Conservation (phyloP, 768 basidiomycete genomes). For the Leccinum imitatum region DNA sequence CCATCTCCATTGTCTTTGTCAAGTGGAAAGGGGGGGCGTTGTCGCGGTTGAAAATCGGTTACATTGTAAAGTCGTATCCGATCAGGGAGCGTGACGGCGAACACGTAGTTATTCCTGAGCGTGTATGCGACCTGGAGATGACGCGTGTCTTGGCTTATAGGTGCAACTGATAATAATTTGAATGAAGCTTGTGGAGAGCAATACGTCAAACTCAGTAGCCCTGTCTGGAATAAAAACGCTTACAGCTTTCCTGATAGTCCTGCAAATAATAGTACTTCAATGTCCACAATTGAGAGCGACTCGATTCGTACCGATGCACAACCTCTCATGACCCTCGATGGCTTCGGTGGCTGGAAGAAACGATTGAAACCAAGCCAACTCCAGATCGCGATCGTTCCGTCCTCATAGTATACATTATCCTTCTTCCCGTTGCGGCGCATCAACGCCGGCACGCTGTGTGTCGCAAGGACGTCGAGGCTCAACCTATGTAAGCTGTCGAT, state of each 20-base stretch:
- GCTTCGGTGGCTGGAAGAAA: constrained; percentile 49
- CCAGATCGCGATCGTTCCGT: constrained; percentile 61
- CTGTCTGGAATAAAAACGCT: constrained; percentile 24
- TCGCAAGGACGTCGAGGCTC: constrained; percentile 50
- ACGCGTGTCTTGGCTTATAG: constrained; percentile 39
- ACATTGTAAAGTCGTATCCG: constrained; percentile 47
- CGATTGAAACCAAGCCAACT: constrained; percentile 65
- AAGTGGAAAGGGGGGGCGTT: constrained; percentile 42
- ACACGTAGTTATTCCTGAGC: constrained; percentile 50
- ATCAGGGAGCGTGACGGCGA: constrained; percentile 44
- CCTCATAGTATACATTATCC: constrained; percentile 33
- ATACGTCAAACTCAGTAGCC: constrained; percentile 1
- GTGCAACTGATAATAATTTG: constrained; percentile 53
- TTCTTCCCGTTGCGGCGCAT: constrained; percentile 35
- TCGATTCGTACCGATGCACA: constrained; percentile 53
- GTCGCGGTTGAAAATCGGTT: constrained; percentile 44
- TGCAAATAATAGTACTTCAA: constrained; percentile 27
- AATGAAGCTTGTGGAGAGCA: constrained; percentile 53
- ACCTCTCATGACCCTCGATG: constrained; percentile 48
- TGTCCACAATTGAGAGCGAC: not conserved
- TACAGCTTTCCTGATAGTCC: constrained; percentile 80
- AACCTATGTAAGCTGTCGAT: constrained; percentile 43
- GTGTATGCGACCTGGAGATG: constrained; percentile 45
- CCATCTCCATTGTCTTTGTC: constrained; percentile 28
- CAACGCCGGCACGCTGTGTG: constrained; percentile 53